Base-by-base conservation (phyloP, 164 flowering plant genomes). In the Brasenia schreberi region DNA sequence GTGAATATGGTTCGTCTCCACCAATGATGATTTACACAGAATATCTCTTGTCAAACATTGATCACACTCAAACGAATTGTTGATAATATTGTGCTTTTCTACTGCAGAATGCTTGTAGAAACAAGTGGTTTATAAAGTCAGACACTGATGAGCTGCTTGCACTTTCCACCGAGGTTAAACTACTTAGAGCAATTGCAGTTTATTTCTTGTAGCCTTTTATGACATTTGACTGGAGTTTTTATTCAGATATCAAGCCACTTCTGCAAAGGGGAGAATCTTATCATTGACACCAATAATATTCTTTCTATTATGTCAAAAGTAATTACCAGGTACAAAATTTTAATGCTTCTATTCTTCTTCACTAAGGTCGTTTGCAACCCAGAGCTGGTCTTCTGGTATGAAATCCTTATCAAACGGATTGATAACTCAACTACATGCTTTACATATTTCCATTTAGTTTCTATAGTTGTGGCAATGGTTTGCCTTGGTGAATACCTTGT, bases 81-180 rank as follows among this genome's bases (percentile, higher is more conserved):
- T 12, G 7, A 45, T 12, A 45, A 7, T 45, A 45, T 45, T 45
- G 7, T 45, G 11, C 12, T 7, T 67, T 71, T 16, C 64, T 59
- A 65, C 77, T 65, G 62, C 72, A 91, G 97, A 84, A 71, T 82
- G 91, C 95, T 63, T 91, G 97, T 67, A 77, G 76, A 63, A 56
- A 67, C 39, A 82, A 85, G 68, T 91, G 97, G 93, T 91, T 87
- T 72, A 42, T 74, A 4, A 78, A 19, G n/a, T 65, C 68, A 64
- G 93, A 87, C 58, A 65, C 68, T 43, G 76, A 77, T 69, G 93
- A 84, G 27, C 83, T 91, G 66, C 63, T 70, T 33, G 60, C 70
- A 71, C 80, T 87, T 62, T 78, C 81, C 53, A 73, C 81, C 71
- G 86, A 88, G 92, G 97, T 87, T 75, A 27, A 4, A 19, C 52